These are phyloP conservation scores for Kodamaea anthophila DNA, from an alignment of 1,139 yeast species.

Conservation along the genomic window DNA sequence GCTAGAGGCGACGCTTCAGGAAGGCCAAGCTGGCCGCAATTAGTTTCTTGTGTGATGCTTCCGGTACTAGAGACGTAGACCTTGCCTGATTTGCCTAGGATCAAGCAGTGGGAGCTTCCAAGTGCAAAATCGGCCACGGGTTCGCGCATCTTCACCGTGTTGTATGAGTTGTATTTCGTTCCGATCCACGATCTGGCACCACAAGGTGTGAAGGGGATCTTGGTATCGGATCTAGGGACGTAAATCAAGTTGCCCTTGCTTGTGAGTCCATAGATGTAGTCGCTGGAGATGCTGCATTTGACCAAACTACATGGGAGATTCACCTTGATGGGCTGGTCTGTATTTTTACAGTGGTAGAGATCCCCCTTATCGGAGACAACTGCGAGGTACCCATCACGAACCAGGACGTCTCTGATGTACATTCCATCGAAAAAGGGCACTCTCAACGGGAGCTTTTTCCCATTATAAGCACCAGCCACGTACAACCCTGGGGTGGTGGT, in stretches of 20 bases:
- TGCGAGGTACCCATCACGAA: slow-evolving; percentile 45
- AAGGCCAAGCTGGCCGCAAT: slow-evolving; percentile 79
- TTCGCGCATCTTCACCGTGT: slow-evolving; percentile 24
- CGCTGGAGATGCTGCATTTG: slow-evolving; percentile 48
- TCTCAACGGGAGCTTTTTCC: slow-evolving; percentile 51
- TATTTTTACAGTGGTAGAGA: slow-evolving; percentile 62
- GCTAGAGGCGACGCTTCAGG: slow-evolving; percentile 61
- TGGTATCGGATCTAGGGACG: slow-evolving; percentile 34
- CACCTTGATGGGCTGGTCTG: slow-evolving; percentile 19
- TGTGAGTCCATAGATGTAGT: slow-evolving; percentile 53
- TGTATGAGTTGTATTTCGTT: slow-evolving; percentile 8
- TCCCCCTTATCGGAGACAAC: slow-evolving; percentile 70
- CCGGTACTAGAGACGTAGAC: slow-evolving; percentile 52
- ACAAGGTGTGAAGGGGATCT: slow-evolving; percentile 13
- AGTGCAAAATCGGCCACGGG: slow-evolving; percentile 44
- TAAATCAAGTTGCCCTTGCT: slow-evolving; percentile 47
- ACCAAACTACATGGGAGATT: slow-evolving; percentile 41
- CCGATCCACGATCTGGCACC: slow-evolving; percentile 23
- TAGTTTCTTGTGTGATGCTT: slow-evolving; percentile 18
- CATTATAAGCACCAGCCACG: slow-evolving; percentile 28
- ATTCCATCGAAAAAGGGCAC: slow-evolving; percentile 58
- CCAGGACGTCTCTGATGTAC: slow-evolving; percentile 50
- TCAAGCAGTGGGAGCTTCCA: slow-evolving; percentile 64
- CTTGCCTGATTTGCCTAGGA: slow-evolving; percentile 56
- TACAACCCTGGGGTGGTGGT: slow-evolving; percentile 29